phyloP scores from a whole-genome alignment of 169 alveolate genomes.

The Toxoplasma gondii region DNA sequence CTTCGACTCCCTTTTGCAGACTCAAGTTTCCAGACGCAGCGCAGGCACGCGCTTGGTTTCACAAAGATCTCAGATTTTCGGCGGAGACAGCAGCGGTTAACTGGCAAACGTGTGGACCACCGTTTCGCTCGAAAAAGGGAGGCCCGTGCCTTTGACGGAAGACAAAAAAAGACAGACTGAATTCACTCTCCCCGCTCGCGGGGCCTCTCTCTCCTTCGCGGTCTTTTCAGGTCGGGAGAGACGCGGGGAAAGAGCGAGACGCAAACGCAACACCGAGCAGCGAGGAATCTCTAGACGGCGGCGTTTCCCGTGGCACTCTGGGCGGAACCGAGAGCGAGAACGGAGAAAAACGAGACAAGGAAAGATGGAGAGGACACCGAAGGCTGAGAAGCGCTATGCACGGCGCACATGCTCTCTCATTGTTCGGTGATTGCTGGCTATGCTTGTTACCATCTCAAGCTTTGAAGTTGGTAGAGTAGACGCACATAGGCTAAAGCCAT shows the following conservation, averaged over 20 bases:
- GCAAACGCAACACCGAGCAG: neutral
- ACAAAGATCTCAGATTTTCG: too few relatives aligned
- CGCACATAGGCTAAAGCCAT: slow-evolving; percentile 7
- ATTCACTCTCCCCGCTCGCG: neutral
- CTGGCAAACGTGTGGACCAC: too few relatives aligned
- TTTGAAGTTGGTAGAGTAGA: slow-evolving; percentile 26
- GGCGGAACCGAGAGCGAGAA: too few relatives aligned
- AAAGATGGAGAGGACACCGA: neutral
- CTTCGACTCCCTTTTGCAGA: too few relatives aligned
- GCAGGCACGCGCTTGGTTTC: too few relatives aligned
- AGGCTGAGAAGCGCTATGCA: neutral
- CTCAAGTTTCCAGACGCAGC: too few relatives aligned
- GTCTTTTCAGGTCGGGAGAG: neutral
- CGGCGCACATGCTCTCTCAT: neutral
- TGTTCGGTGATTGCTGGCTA: neutral
- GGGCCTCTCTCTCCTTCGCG: neutral
- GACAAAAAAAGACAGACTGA: too few relatives aligned
- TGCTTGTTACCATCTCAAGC: slow-evolving; percentile 4
- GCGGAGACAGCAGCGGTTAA: too few relatives aligned
- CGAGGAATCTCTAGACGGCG: too few relatives aligned
- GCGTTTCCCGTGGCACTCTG: too few relatives aligned
- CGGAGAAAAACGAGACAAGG: neutral
- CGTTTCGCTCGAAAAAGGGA: too few relatives aligned
- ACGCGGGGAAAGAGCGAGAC: neutral
- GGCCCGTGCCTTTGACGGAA: too few relatives aligned